Conservation (phyloP, 306 rosid genomes). For the Vigna hirtella region DNA sequence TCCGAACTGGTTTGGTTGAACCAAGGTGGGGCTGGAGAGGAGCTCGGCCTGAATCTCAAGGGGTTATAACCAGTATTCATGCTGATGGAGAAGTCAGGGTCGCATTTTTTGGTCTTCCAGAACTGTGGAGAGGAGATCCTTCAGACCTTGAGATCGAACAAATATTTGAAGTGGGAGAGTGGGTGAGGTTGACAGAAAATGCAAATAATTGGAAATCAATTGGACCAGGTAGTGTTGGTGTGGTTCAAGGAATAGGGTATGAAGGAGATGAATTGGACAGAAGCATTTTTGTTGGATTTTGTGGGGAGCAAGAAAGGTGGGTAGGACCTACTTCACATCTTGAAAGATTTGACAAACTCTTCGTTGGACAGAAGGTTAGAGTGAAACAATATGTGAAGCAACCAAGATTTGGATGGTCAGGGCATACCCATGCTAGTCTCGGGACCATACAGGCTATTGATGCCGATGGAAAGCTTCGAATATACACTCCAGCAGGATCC, state of each 20-base stretch:
- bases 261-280: slow-evolving; percentile 82
- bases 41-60: slow-evolving; percentile 76
- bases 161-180: slow-evolving; percentile 89
- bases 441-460: slow-evolving; percentile 88
- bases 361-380: slow-evolving; percentile 84
- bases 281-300: slow-evolving; percentile 77
- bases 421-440: slow-evolving; percentile 77
- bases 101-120: slow-evolving; percentile 76
- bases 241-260: slow-evolving; percentile 89
- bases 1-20: slow-evolving; percentile 81
- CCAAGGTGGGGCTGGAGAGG: slow-evolving; percentile 99
- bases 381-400: slow-evolving; percentile 75
- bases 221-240: slow-evolving; percentile 84
- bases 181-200: slow-evolving; percentile 83
- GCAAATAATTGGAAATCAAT: slow-evolving; percentile 80
- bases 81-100: slow-evolving; percentile 96
- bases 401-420: slow-evolving; percentile 97
- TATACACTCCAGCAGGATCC: slow-evolving; percentile 91
- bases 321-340: slow-evolving; percentile 81
- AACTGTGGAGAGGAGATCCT: slow-evolving; percentile 96
- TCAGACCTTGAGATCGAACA: slow-evolving; percentile 84
- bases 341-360: slow-evolving; percentile 65
- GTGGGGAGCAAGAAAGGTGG: slow-evolving; percentile 98
- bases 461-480: slow-evolving; percentile 92
- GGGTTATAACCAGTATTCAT: slow-evolving; percentile 84